Evolutionary conservation across 768 basidiomycete species (phyloP), one percentile per base, ranked within the genome.

Genomic region (Lentinula sp.): DNA sequence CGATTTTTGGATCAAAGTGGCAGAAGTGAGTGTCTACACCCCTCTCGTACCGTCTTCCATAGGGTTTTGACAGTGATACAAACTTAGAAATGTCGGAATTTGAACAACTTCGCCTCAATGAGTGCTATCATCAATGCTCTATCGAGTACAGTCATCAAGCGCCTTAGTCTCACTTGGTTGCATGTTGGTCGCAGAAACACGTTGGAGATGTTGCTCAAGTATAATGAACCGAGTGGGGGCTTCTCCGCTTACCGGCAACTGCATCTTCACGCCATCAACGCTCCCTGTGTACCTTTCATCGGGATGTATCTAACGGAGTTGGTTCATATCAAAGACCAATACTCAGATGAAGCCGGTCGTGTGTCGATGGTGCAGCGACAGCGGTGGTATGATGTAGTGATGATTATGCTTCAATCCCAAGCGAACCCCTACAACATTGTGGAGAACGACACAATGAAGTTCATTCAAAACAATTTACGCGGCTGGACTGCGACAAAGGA

Each of bases 1-100:
- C 40, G 87, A 89, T 61, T 82, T 85, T 67, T 91, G 89, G 89
- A 85, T 91, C 64, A 86, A 82, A 67, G 86, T 89, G 18, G 87
- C 89, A 7, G 88, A 91, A 80, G 89, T 89, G 65, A 66, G 81
- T 70, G 11, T n/a, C 40, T 46, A 18, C 18, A 11, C 11, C 2
- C 8, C 28, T 45, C n/a, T 21, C 15, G 8, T 13, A 32, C 21
- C 18, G 32, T 46, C 28, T 53, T 57, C 13, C 50, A 34, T 31
- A 6, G 21, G 9, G 50, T 58, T 32, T 28, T 32, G 16, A 60
- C n/a, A 8, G 32, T 35, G 8, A 57, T 62, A n/a, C 62, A 39
- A 39, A 28, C 54, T 13, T 66, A 91, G 88, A 87, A 83, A 80
- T 89, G 85, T 70, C 80, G 78, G 39, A 65, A 71, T 11, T 70